Base-by-base conservation (phyloP, 73 alveolate genomes). In the Paraurostyla sp. region DNA sequence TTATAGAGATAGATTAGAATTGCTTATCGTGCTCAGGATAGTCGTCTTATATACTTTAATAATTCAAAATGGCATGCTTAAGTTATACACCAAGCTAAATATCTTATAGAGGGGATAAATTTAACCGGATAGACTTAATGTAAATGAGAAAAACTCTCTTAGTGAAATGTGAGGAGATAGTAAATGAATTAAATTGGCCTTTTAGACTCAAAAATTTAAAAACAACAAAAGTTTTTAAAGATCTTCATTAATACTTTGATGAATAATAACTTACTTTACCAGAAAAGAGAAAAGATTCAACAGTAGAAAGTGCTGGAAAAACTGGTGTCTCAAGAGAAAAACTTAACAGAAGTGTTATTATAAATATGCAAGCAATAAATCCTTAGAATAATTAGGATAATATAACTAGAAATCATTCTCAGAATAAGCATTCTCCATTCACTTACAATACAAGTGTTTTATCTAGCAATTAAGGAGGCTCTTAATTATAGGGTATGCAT, bases 21-120 rank as follows among this genome's bases (percentile, higher is more conserved):
- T 69, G 84, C 25, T 25, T 69, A 11, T 27, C 84, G n/a, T 69
- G 84, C 41, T n/a, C 36, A 41, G 84, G 84, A 38, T 69, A 69
- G 23, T 69, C 84, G n/a, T 69, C 84, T 33, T 62, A 69, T 43
- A 42, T 69, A n/a, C 29, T 69, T 13, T 35, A 69, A 36, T n/a
- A 69, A 20, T 69, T 69, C 40, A 69, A 69, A 36, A 41, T 69
- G 62, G 84, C 84, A 11, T 69, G 84, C 40, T 42, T 69, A 15
- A 35, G 41, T n/a, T 69, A 69, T 32, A 69, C 58, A n/a, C 84
- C 84, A 7, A 22, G 58, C 13, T 18, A 25, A 11, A 50, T 75
- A 25, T 15, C 3, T 6, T 75, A 75, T 30, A 43, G 87, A 49
- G 54, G 51, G 3, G 57, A 75, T 11, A 75, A n/a, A 23, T 49